A percentile compares a stretch with the other conserved stretches of the same genome.
Conservation (phyloP, 108 stramenopile genomes). For the Asterionellopsis glacialis region DNA sequence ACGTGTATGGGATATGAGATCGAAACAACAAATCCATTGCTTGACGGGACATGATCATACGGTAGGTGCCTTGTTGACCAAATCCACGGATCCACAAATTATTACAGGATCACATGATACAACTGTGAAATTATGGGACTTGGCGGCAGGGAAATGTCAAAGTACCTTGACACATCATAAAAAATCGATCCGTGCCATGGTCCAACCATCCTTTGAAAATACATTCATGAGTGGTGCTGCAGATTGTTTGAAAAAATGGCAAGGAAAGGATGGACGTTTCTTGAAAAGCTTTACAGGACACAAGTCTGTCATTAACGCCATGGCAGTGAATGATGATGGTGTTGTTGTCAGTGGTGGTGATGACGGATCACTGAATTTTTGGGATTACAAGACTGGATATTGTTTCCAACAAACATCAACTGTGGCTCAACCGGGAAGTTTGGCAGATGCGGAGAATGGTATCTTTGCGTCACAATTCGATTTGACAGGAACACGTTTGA, state of each 20-base stretch:
- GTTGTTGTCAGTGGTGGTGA: constrained; percentile 96
- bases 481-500: constrained; percentile 93
- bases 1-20: constrained; percentile 99
- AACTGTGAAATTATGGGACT: constrained; percentile 98
- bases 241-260: constrained; percentile 96
- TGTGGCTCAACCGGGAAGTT: constrained; percentile 94
- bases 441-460: constrained; percentile 94
- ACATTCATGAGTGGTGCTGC: constrained; percentile 95
- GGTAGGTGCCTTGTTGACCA: constrained; percentile 85
- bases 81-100: constrained; percentile 93
- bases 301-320: constrained; percentile 90
- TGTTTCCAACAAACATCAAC: constrained; percentile 87
- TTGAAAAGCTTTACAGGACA: constrained; percentile 91
- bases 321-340: constrained; percentile 95
- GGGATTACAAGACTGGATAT: constrained; percentile 97
- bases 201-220: constrained; percentile 84
- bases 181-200: constrained; percentile 90
- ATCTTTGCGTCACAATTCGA: constrained; percentile 93
- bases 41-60: constrained; percentile 95
- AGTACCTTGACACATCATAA: constrained; percentile 99
- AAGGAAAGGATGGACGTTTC: constrained; percentile 88
- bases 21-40: constrained; percentile 89
- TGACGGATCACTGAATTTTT: constrained; percentile 94
- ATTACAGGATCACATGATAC: constrained; percentile 97
- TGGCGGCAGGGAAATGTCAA: constrained; percentile 95